phyloP scores from a whole-genome alignment of 306 rosid species.

The Medicago lupulina region DNA sequence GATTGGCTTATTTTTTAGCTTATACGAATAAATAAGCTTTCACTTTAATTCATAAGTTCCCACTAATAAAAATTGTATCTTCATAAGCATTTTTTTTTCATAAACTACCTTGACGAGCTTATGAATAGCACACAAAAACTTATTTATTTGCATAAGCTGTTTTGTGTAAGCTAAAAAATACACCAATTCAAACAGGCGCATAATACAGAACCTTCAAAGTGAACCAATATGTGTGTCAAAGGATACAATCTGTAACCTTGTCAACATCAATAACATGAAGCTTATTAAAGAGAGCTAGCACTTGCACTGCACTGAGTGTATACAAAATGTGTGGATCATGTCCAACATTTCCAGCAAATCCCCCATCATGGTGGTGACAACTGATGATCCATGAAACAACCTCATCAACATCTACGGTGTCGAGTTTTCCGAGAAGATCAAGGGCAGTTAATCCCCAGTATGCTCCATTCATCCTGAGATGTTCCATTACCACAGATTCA shows the following conservation, averaged over 20 bases:
- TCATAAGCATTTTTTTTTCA: no score
- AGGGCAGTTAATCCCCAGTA: conserved; percentile 90
- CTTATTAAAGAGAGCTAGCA: conserved; percentile 78
- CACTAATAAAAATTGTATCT: no score
- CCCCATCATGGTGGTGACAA: conserved; percentile 88
- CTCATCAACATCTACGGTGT: conserved; percentile 65
- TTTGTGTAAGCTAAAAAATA: no score
- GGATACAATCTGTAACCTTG: conserved; percentile 89
- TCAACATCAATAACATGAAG: conserved; percentile 65
- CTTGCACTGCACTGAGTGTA: conserved; percentile 90
- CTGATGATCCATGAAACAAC: conserved; percentile 78
- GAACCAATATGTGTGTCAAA: conserved; percentile 36
- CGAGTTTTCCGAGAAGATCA: conserved; percentile 78
- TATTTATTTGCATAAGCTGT: no score
- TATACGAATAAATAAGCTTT: no score
- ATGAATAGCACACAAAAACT: no score
- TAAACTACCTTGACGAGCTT: no score
- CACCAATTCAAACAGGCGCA: no score
- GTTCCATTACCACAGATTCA: conserved; percentile 84
- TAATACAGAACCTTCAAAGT: conserved; percentile 17
- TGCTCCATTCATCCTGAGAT: conserved; percentile 88
- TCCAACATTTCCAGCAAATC: conserved; percentile 84
- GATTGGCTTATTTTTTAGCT: no score
- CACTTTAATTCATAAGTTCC: no score
- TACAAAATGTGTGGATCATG: conserved; percentile 82